Evolutionary conservation across 495 filamentous ascomycete species (phyloP), one percentile per base, ranked within the genome.

Genomic region (Penicillium crystallinum): DNA sequence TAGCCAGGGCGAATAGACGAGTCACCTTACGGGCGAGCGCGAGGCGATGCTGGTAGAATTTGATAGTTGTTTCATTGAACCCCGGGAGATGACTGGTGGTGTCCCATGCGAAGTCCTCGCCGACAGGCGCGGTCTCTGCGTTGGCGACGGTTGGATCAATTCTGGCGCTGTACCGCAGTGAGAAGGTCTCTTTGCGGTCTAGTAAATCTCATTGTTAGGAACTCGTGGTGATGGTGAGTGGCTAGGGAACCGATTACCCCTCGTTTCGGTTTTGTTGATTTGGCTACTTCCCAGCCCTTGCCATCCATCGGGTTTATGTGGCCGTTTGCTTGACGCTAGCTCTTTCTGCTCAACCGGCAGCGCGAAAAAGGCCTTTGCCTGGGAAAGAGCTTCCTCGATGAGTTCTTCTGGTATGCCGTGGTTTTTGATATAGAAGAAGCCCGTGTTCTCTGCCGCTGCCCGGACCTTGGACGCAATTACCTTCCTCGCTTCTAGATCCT

Each of bases 401-500:
- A 72, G 57, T 2, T 70, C 64, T 17, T 74, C 69, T 0, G 70
- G 43, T 27, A 81, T 79, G 0, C 79, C 77, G 59, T 81, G 77
- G 31, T 80, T 80, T 57, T 70, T 73, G 54, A 80, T 64, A 49
- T 81, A 81, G 58, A 81, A 81, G 61, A 81, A 81, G 0, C 77
- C 79, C 0, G 66, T 78, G 38, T 70, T 76, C 14, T 75, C 66
- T 18, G 73, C 72, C 6, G 77, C 77, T 4, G 53, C 57, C 53
- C 61, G 66, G 37, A 81, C 66, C 21, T 64, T 62, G 0, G 60
- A 42, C 8, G 74, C 77, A 4, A 80, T 56, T 25, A 38, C 45
- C 51, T 72, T 69, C 0, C 73, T 67, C 19, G 68, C 68, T 33
- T 69, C 57, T 0, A 72, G 35, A 18, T 65, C 56, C 1, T 66